phyloP scores from a whole-genome alignment of 2,329 filamentous ascomycete genomes.

The Paracorniculantispora psalliotae region DNA sequence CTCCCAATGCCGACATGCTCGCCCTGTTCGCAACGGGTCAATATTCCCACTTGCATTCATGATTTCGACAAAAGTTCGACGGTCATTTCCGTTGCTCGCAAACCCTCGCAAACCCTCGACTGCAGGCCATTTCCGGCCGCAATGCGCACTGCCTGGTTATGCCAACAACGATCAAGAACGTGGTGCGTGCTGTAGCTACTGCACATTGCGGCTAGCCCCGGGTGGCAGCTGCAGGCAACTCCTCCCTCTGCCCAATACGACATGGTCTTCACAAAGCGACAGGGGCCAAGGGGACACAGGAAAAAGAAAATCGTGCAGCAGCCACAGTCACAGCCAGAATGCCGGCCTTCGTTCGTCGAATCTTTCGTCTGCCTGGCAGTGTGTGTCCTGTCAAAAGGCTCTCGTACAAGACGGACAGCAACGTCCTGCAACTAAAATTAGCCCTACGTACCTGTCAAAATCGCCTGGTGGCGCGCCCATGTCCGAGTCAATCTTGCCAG shows the following conservation, averaged over 20 bases:
- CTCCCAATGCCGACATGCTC: constrained; percentile 1
- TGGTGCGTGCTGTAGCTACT: neutral
- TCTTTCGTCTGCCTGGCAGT: neutral
- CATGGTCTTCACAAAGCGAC: neutral
- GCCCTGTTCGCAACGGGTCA: constrained; percentile 1
- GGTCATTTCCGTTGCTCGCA: constrained; percentile 1
- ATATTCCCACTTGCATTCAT: neutral
- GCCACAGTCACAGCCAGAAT: neutral
- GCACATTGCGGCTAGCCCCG: constrained; percentile 9
- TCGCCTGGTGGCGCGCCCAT: constrained; percentile 12
- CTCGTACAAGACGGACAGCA: no score
- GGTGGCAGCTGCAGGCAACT: neutral
- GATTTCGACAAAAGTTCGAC: neutral
- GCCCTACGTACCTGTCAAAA: constrained; percentile 11
- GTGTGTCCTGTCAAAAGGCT: neutral
- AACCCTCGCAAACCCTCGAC: neutral
- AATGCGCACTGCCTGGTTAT: neutral
- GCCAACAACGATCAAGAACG: neutral
- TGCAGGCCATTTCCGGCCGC: neutral
- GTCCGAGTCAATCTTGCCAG: constrained; percentile 13
- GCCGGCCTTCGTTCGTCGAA: neutral
- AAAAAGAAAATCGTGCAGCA: neutral
- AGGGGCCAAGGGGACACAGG: neutral
- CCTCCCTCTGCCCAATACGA: neutral
- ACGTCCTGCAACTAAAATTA: neutral